A percentile compares a stretch with the other conserved stretches of the same genome.
Evolutionary conservation across 164 flowering plant species (phyloP).

Genomic region (Kalanchoe fedtschenkoi): DNA sequence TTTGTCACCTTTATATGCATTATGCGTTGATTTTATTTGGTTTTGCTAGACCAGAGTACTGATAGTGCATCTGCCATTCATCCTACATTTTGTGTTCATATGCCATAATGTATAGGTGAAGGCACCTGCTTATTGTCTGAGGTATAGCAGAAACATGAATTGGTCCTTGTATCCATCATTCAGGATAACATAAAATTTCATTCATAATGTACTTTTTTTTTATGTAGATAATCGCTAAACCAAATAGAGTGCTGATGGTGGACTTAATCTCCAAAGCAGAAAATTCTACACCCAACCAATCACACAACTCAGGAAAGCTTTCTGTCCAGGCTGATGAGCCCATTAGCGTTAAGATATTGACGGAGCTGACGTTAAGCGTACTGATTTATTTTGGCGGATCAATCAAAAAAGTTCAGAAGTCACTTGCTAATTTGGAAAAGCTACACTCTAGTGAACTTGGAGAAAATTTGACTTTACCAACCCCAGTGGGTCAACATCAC

Average conservation of each 20-base stretch:
- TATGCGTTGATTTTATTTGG: neutral
- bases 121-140: slow-evolving; percentile 52
- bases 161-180: neutral
- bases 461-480: slow-evolving; percentile 42
- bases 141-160: slow-evolving; percentile 26
- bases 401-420: slow-evolving; percentile 55
- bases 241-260: slow-evolving; percentile 42
- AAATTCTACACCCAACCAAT: slow-evolving; percentile 12
- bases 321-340: slow-evolving; percentile 68
- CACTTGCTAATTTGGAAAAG: slow-evolving; percentile 58
- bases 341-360: slow-evolving; percentile 41
- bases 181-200: neutral
- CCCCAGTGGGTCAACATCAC: slow-evolving; percentile 33
- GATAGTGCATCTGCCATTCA: neutral
- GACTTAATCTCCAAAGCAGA: slow-evolving; percentile 41
- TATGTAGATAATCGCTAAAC: slow-evolving; percentile 65
- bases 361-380: slow-evolving; percentile 47
- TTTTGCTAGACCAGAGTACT: neutral
- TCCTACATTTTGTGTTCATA: neutral
- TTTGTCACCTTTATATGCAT: neutral
- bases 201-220: neutral
- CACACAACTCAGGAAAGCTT: slow-evolving; percentile 40
- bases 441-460: slow-evolving; percentile 39
- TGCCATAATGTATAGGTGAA: slow-evolving; percentile 59
- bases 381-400: slow-evolving; percentile 8